phyloP scores from a whole-genome alignment of 495 filamentous ascomycete genomes.

The Penicillium manginii region DNA sequence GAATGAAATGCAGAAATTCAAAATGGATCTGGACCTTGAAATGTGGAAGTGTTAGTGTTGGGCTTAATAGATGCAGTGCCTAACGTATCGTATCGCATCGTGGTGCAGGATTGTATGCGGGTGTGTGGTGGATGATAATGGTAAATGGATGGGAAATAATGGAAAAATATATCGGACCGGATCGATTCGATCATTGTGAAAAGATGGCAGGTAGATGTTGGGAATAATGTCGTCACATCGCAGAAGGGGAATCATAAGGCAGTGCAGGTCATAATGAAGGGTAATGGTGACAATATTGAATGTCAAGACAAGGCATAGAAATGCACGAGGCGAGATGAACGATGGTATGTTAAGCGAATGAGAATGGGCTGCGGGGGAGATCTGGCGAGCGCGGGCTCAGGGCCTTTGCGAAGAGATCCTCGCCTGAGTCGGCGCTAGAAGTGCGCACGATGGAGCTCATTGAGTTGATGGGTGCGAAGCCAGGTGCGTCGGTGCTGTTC shows the following conservation, averaged over 20 bases:
- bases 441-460: conserved; percentile 33
- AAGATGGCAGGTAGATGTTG: conserved; percentile 8
- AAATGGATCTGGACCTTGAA: not conserved
- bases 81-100: not conserved
- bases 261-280: conserved; percentile 20
- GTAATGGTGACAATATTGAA: not conserved
- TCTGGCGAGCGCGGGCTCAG: conserved; percentile 81
- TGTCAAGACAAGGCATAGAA: not conserved
- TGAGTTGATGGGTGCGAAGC: conserved; percentile 42
- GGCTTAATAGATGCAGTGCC: conserved; percentile 6
- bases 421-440: conserved; percentile 56
- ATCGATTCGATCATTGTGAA: too few species aligned
- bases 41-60: not conserved
- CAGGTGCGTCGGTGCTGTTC: conserved; percentile 32
- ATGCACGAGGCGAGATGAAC: not conserved
- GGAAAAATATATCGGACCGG: too few species aligned
- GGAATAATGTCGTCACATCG: conserved; percentile 26
- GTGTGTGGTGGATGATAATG: not conserved
- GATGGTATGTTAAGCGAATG: conserved; percentile 40
- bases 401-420: conserved; percentile 79
- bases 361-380: conserved; percentile 75
- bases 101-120: not conserved
- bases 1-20: conserved; percentile 14
- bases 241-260: conserved; percentile 37
- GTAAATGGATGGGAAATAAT: too few species aligned